Evolutionary conservation across 306 rosid species (phyloP), one percentile per base, ranked within the genome.

Genomic region (Morella rubra): DNA sequence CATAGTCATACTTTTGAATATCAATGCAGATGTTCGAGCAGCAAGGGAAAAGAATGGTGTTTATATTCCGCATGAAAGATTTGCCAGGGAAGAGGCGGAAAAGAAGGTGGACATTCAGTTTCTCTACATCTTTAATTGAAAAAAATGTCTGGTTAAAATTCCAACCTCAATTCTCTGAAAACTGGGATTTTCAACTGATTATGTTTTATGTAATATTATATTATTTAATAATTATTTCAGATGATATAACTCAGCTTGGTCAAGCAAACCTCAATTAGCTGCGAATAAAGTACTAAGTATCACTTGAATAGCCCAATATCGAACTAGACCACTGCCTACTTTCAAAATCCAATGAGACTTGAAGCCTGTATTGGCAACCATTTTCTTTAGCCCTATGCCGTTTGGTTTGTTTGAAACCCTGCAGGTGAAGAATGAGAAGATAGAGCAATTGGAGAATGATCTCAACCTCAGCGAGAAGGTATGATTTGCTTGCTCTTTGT

Each of bases 41-140:
- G 99, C 99, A 73, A 87, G 99, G 87, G 99, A 95, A 71, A 95
- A 84, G 88, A 95, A 90, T 80, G 99, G 99, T 76, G 91, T 92
- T 71, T 95, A 95, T 77, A 77, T 95, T 84, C 93, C 99, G 6
- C 90, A 86, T 54, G 99, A 95, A 76, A 86, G 97, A 85, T 95
- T 81, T 86, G 86, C 84, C 71, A 87, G 75, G 84, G 99, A 95
- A 55, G 99, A 95, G 87, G 89, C 97, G 66, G 99, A 95, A 78
- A 95, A 91, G 86, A 92, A 95, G 97, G 99, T 95, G 15, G 37
- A 49, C 76, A 27, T 51, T 60, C 60, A 45, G 3, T 58, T 55
- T 69, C 13, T 14, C 60, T 24, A 71, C 20, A 24, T 61, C 19
- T 40, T 69, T 44, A 15, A 4, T 66, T 10, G 37, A 61, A 61